Conservation (phyloP, 495 filamentous ascomycete species). For the Neurospora cerealis region DNA sequence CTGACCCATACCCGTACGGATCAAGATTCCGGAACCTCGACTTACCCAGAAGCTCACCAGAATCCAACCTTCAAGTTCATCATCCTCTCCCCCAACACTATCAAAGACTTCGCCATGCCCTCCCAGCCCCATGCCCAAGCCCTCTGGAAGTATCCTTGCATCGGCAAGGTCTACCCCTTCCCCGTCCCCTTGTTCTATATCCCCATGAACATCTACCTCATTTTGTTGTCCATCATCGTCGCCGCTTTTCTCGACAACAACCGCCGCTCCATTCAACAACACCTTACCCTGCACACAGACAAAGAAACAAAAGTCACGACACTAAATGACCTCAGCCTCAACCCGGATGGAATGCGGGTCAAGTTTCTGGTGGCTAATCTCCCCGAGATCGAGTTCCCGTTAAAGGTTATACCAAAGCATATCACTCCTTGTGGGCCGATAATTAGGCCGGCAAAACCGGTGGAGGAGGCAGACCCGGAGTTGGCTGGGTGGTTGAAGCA, state of each 20-base stretch:
- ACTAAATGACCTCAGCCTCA: slow-evolving; percentile 12
- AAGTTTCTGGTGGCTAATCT: slow-evolving; percentile 18
- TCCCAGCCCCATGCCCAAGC: slow-evolving; percentile 24
- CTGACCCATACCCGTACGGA: too few species aligned
- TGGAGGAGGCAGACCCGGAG: slow-evolving; percentile 21
- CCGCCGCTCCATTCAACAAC: slow-evolving; percentile 5
- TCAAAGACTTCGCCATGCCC: slow-evolving; percentile 25
- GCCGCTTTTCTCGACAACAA: slow-evolving; percentile 8
- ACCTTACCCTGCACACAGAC: slow-evolving; percentile 1
- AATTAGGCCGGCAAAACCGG: slow-evolving; percentile 24
- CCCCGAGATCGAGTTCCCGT: slow-evolving; percentile 20
- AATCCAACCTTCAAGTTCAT: slow-evolving; percentile 25
- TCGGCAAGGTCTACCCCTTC: slow-evolving; percentile 8
- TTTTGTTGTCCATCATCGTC: slow-evolving; percentile 10
- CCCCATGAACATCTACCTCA: slow-evolving; percentile 13
- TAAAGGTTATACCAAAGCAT: slow-evolving; percentile 27
- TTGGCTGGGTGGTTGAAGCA: slow-evolving; percentile 25
- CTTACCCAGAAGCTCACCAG: too few species aligned
- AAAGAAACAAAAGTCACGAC: slow-evolving; percentile 9
- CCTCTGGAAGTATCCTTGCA: slow-evolving; percentile 28
- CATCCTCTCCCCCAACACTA: slow-evolving; percentile 33
- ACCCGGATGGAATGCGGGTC: background rate
- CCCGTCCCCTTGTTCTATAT: slow-evolving; percentile 7
- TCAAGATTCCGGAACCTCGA: too few species aligned
- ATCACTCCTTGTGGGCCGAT: slow-evolving; percentile 44